Percentiles rank a stretch among this genome's conserved stretches.
These are phyloP conservation scores for Xylaria scruposa DNA, from an alignment of 495 filamentous ascomycete species.

Conservation along the genomic window DNA sequence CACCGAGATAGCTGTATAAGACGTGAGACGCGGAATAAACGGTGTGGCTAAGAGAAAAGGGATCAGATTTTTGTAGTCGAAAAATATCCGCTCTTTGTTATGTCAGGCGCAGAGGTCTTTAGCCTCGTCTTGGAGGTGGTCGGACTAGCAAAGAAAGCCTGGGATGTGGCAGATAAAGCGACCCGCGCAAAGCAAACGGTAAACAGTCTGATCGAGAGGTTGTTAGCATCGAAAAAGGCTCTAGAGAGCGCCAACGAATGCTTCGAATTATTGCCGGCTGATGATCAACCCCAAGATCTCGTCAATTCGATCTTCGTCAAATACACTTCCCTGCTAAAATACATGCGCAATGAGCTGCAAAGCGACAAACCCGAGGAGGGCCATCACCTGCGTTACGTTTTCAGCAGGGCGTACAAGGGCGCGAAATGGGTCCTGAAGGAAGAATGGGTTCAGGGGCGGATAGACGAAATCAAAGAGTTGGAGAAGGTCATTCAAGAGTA, in stretches of 20 bases:
- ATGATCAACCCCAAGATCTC: not conserved
- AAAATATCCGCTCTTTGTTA: not conserved
- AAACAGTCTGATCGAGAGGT: not conserved
- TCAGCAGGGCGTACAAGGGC: not conserved
- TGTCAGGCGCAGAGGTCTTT: not conserved
- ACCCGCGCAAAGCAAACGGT: not conserved
- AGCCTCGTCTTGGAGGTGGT: not conserved
- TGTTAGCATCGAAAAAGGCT: not conserved
- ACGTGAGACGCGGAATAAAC: not conserved
- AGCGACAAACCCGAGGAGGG: not conserved
- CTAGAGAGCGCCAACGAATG: not conserved
- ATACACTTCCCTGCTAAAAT: not conserved
- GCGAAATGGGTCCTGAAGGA: slow-evolving; percentile 1
- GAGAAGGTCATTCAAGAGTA: slow-evolving; percentile 8
- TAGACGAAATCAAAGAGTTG: not conserved
- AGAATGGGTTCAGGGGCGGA: slow-evolving; percentile 12
- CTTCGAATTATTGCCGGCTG: not conserved
- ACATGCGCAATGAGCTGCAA: not conserved
- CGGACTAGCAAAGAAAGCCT: not conserved
- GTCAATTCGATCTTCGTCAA: not conserved
- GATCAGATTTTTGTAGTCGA: not conserved
- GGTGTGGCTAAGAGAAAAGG: not conserved
- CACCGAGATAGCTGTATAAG: not conserved
- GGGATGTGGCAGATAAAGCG: slow-evolving; percentile 1
- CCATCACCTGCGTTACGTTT: not conserved